Evolutionary conservation across 495 filamentous ascomycete species (phyloP).

Genomic region (Penicillium roqueforti): DNA sequence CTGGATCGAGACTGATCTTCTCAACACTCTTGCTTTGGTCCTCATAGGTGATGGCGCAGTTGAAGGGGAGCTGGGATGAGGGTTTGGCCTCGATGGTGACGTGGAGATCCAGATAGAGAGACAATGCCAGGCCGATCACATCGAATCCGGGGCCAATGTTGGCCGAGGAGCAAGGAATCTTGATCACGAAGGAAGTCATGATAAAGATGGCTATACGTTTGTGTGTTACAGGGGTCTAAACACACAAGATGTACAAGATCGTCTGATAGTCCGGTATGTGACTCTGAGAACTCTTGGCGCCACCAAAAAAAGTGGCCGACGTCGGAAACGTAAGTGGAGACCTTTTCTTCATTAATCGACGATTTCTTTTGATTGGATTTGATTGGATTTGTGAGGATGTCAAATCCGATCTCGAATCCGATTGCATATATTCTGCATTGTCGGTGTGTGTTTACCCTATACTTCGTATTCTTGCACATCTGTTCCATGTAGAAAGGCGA

Average conservation of each 20-base stretch:
- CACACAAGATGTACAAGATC: neutral
- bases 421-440: neutral
- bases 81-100: slow-evolving; percentile 60
- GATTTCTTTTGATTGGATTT: neutral
- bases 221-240: neutral
- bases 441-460: neutral
- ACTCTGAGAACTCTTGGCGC: slow-evolving; percentile 33
- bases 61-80: slow-evolving; percentile 59
- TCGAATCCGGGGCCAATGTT: slow-evolving; percentile 98
- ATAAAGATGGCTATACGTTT: neutral
- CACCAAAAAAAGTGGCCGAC: slow-evolving; percentile 28
- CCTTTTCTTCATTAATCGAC: neutral
- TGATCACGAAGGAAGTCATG: slow-evolving; percentile 55
- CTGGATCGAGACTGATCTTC: slow-evolving; percentile 70
- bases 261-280: slow-evolving; percentile 8
- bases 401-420: neutral
- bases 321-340: slow-evolving; percentile 24
- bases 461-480: neutral
- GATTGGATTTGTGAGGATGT: neutral
- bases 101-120: slow-evolving; percentile 80
- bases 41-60: slow-evolving; percentile 87
- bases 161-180: slow-evolving; percentile 82
- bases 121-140: slow-evolving; percentile 90
- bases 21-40: slow-evolving; percentile 69
- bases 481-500: neutral